phyloP scores from a whole-genome alignment of 768 basidiomycete genomes.

The Suillus paluster region DNA sequence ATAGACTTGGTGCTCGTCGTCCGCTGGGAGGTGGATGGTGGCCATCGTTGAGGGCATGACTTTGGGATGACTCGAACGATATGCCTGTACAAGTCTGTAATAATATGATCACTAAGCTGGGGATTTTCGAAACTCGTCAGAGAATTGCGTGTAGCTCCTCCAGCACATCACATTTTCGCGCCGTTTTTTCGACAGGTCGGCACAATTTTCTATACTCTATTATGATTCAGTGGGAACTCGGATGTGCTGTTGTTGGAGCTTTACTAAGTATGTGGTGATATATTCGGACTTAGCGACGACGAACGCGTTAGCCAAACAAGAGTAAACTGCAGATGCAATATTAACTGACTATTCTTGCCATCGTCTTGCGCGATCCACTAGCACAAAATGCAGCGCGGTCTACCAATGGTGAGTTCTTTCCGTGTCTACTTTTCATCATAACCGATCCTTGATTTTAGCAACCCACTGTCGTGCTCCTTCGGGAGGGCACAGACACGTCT shows the following conservation, averaged over 20 bases:
- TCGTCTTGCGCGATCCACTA: constrained; percentile 14
- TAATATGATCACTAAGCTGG: too few species aligned
- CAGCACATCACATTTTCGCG: not conserved
- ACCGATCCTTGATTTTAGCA: constrained; percentile 56
- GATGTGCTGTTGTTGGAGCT: not conserved
- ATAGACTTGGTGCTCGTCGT: not conserved
- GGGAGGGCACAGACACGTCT: constrained; percentile 95
- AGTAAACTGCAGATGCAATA: constrained; percentile 19
- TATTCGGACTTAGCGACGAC: too few species aligned
- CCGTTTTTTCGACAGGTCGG: not conserved
- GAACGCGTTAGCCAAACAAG: constrained; percentile 21
- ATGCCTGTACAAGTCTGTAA: too few species aligned
- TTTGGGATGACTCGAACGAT: not conserved
- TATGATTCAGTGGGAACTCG: not conserved
- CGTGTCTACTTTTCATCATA: not conserved
- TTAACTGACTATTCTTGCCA: constrained; percentile 14
- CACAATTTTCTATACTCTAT: not conserved
- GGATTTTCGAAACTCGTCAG: not conserved
- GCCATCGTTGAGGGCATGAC: not conserved
- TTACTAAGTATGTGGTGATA: not conserved
- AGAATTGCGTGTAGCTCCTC: not conserved
- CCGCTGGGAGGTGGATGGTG: constrained; percentile 1
- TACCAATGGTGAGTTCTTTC: constrained; percentile 66
- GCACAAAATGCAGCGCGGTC: constrained; percentile 79
- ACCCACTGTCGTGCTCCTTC: constrained; percentile 96